Conservation (phyloP, 208 protist species). For the Giardia duodenalis region DNA sequence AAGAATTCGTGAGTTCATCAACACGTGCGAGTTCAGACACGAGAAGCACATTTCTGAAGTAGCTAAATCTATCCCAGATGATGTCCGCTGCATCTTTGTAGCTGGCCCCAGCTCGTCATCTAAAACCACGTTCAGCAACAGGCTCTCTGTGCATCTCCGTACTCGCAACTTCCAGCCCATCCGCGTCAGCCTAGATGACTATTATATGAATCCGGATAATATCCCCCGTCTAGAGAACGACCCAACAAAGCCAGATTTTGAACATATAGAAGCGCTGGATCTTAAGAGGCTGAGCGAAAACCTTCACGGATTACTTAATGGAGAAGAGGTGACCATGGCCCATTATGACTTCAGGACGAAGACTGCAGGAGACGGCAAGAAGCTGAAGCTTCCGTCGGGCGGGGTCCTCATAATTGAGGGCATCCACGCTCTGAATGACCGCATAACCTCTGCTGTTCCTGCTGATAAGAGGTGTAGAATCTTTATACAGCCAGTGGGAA, state of each 20-base stretch:
- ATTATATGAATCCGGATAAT: conserved; percentile 37
- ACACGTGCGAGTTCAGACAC: not conserved
- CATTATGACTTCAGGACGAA: conserved; percentile 38
- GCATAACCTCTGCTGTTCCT: conserved; percentile 38
- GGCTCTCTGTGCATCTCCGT: conserved; percentile 37
- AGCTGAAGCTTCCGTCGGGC: conserved; percentile 29
- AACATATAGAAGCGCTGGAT: conserved; percentile 41
- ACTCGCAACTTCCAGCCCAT: conserved; percentile 35
- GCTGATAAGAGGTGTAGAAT: conserved; percentile 42
- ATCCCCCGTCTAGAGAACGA: conserved; percentile 23
- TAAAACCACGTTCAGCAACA: conserved; percentile 46
- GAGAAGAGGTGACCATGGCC: conserved; percentile 37
- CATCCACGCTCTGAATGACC: conserved; percentile 46
- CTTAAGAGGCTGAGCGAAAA: conserved; percentile 30
- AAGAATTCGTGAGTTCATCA: not conserved
- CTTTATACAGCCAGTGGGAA: conserved; percentile 40
- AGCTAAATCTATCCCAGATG: not conserved
- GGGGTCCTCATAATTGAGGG: conserved; percentile 45
- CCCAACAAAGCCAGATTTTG: conserved; percentile 43
- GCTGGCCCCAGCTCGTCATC: conserved; percentile 45
- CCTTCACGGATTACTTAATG: conserved; percentile 26
- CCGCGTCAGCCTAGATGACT: conserved; percentile 42
- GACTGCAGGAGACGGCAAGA: conserved; percentile 27
- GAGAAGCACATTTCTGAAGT: conserved; percentile 17
- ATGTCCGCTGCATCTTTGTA: conserved; percentile 39